Conservation (phyloP, 2,329 filamentous ascomycete genomes). For the Aspergillus sp. region DNA sequence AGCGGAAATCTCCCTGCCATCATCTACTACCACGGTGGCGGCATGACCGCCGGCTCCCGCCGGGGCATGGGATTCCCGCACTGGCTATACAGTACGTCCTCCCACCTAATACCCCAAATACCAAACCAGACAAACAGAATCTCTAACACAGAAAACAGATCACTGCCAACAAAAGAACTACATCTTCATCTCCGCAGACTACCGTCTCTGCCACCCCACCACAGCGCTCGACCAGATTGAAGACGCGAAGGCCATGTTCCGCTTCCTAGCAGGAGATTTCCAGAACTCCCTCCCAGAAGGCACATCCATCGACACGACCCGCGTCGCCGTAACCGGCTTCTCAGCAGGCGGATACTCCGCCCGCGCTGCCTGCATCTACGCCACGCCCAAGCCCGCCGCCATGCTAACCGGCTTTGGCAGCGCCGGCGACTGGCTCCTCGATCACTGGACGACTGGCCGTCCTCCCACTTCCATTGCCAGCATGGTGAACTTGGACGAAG, state of each 20-base stretch:
- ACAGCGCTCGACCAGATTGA: constrained; percentile 25
- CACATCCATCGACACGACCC: constrained; percentile 15
- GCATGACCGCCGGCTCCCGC: constrained; percentile 27
- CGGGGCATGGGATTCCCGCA: constrained; percentile 11
- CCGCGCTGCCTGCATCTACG: constrained; percentile 26
- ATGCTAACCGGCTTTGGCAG: constrained; percentile 20
- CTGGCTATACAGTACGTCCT: constrained; percentile 22
- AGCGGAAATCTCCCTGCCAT: constrained; percentile 20
- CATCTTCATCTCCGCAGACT: constrained; percentile 27
- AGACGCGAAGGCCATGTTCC: constrained; percentile 22
- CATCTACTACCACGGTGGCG: constrained; percentile 28
- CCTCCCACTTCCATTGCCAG: constrained; percentile 24
- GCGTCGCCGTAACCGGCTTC: constrained; percentile 25
- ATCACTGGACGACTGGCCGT: constrained; percentile 23
- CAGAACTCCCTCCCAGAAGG: constrained; percentile 6
- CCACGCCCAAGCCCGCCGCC: constrained; percentile 20
- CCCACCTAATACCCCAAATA: no score
- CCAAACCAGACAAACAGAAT: background rate
- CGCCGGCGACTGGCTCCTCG: constrained; percentile 21
- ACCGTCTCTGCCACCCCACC: constrained; percentile 25
- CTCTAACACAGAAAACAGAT: constrained; percentile 1
- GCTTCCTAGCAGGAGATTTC: constrained; percentile 17
- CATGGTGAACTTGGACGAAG: constrained; percentile 13
- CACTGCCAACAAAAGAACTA: constrained; percentile 24
- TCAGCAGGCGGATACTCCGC: constrained; percentile 28